These are phyloP conservation scores for Chrysochromulina parva DNA, from an alignment of 78 protist genomes.

Conservation along the genomic window DNA sequence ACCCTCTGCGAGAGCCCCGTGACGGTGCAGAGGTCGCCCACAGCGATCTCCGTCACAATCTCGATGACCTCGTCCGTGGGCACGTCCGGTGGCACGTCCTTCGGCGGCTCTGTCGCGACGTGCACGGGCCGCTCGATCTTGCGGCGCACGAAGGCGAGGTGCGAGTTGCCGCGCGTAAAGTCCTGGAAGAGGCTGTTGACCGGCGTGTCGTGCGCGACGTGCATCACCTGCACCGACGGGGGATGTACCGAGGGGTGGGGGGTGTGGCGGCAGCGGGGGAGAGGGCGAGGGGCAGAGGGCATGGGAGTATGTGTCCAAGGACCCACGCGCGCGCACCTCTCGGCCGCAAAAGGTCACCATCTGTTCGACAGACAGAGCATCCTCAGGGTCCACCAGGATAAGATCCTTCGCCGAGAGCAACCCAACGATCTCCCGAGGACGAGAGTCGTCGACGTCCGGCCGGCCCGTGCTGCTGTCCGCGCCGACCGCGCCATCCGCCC, in stretches of 20 bases:
- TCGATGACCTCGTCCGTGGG: not conserved
- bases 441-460: too few species aligned
- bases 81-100: too few species aligned
- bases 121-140: too few species aligned
- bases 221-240: not conserved
- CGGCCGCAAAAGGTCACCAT: not conserved
- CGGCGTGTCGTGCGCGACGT: conserved; percentile 58
- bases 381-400: conserved; percentile 79
- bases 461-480: not conserved
- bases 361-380: conserved; percentile 51
- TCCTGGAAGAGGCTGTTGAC: conserved; percentile 67
- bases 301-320: too few species aligned
- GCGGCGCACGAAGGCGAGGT: conserved; percentile 70
- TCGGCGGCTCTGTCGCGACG: too few species aligned
- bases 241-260: too few species aligned
- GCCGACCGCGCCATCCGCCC: not conserved
- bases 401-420: conserved; percentile 78
- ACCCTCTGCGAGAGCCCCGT: too few species aligned
- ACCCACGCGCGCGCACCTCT: not conserved
- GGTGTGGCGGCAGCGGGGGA: too few species aligned
- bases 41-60: not conserved
- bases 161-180: conserved; percentile 71
- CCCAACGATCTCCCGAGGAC: conserved; percentile 83
- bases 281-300: too few species aligned
- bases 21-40: not conserved